Base-by-base conservation (phyloP, 2,329 filamentous ascomycete species). In the Hypoxylon sp. region DNA sequence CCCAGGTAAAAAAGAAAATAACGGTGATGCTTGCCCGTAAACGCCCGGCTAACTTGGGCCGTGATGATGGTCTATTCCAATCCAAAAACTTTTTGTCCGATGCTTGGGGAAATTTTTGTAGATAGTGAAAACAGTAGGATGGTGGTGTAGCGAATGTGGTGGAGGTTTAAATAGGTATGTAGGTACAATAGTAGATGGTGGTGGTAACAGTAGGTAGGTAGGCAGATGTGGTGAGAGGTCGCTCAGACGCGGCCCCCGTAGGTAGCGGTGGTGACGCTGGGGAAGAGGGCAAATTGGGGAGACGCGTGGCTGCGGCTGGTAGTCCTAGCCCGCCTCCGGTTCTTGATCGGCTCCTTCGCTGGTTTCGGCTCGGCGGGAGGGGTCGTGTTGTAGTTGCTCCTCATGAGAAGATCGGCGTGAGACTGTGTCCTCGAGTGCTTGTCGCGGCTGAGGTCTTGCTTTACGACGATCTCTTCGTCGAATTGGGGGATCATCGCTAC, bases 201-300 rank as follows among this genome's bases (percentile, higher is more conserved):
- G 2, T 22, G 12, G 42, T 50, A 26, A n/a, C 55, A 49, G 20
- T 45, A 49, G 18, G 40, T 20, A 32, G 28, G 11, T 22, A 33
- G 38, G n/a, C 36, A 44, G 26, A 32, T 45, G 42, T 14, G 9
- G 14, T 9, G 40, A 8, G 26, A 12, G 24, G 8, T 45, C 32
- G 9, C 33, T 62, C 30, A 69, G 38, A 67, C 52, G 20, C 64
- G 67, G 28, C 49, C 49, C 1, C 64, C 67, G 14, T 45, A 57
- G 1, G 57, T 42, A 36, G 56, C 30, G 18, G 72, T 45, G 36
- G 65, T 65, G 22, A 72, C 49, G 28, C 67, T 65, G 6, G 75
- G 75, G 66, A 76, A 77, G n/a, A 77, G 70, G 4, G 71, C 71
- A 24, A 77, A 72, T 58, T 75, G 72, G 14, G 74, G 74, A 22